These are phyloP conservation scores for Seiridium cupressi DNA, from an alignment of 2,329 filamentous ascomycete genomes.

Conservation along the genomic window DNA sequence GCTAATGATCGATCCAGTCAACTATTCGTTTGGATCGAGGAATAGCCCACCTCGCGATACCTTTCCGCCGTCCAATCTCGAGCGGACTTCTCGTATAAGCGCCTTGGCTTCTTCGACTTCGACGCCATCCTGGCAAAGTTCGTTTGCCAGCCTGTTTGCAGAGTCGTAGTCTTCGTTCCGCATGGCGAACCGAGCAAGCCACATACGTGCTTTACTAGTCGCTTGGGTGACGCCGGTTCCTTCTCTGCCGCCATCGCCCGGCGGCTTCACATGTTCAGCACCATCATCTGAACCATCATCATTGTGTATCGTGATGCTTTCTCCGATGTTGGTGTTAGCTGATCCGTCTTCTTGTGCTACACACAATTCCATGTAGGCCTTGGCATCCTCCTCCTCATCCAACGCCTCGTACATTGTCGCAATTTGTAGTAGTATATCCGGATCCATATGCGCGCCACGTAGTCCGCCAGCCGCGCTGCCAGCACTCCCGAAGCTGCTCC, in stretches of 20 bases:
- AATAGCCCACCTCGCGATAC: conserved; percentile 1
- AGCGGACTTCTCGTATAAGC: conserved; percentile 80
- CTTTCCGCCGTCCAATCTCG: conserved; percentile 58
- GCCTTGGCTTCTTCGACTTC: conserved; percentile 98
- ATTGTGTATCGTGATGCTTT: conserved; percentile 54
- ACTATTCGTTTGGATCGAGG: background rate
- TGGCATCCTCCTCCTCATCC: conserved; percentile 74
- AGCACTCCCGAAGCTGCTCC: conserved; percentile 52
- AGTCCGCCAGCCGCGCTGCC: conserved; percentile 42
- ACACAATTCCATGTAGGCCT: conserved; percentile 93
- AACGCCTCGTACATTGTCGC: conserved; percentile 84
- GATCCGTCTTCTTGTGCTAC: conserved; percentile 86
- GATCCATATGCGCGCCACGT: conserved; percentile 68
- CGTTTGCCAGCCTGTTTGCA: conserved; percentile 79
- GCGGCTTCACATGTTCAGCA: conserved; percentile 32
- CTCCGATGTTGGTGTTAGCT: conserved; percentile 36
- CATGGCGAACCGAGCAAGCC: conserved; percentile 85
- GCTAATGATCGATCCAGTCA: background rate
- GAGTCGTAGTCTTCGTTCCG: conserved; percentile 70
- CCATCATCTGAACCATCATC: conserved; percentile 42
- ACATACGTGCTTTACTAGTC: conserved; percentile 89
- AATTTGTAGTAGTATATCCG: conserved; percentile 87
- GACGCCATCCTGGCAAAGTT: conserved; percentile 91
- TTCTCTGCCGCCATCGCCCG: conserved; percentile 25
- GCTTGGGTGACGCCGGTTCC: conserved; percentile 86